Percentiles rank a stretch among this genome's conserved stretches.
Evolutionary conservation across 1,139 yeast genomes (phyloP).

Genomic region (Kodamaea fungicola): DNA sequence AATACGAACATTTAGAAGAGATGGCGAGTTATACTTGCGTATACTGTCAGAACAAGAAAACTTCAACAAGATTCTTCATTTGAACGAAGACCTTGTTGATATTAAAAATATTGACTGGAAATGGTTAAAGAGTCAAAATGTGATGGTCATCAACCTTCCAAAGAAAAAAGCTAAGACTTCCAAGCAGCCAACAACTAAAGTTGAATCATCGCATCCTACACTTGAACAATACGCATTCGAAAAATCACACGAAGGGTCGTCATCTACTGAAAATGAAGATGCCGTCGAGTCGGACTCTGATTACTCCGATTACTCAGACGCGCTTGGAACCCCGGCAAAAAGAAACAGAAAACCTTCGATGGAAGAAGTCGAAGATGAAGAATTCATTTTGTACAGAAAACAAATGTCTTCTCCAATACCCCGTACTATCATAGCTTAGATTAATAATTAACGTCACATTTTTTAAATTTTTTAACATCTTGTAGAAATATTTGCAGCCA

Average conservation of each 20-base stretch:
- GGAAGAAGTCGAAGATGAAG: conserved; percentile 18
- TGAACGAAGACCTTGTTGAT: conserved; percentile 32
- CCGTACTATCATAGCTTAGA: conserved; percentile 7
- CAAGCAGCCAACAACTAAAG: conserved; percentile 4
- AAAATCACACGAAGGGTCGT: neutral
- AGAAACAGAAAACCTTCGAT: conserved; percentile 8
- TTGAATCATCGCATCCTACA: conserved; percentile 2
- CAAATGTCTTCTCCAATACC: conserved; percentile 8
- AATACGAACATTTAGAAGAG: conserved; percentile 29
- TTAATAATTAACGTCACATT: no score
- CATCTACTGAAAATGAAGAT: neutral
- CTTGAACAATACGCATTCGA: neutral
- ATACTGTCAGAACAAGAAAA: conserved; percentile 27
- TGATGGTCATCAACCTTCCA: conserved; percentile 41
- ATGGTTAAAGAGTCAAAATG: conserved; percentile 27
- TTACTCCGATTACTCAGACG: neutral
- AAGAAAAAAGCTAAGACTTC: conserved; percentile 14
- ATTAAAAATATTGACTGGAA: conserved; percentile 36
- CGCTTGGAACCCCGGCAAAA: neutral
- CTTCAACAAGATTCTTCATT: conserved; percentile 32
- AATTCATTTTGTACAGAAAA: conserved; percentile 11
- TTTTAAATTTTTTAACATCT: no score
- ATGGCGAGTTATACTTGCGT: conserved; percentile 6
- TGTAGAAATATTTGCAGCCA: no score
- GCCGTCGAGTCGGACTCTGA: conserved; percentile 2